Conservation (phyloP, 345 rosid genomes). For the Passiflora organensis region DNA sequence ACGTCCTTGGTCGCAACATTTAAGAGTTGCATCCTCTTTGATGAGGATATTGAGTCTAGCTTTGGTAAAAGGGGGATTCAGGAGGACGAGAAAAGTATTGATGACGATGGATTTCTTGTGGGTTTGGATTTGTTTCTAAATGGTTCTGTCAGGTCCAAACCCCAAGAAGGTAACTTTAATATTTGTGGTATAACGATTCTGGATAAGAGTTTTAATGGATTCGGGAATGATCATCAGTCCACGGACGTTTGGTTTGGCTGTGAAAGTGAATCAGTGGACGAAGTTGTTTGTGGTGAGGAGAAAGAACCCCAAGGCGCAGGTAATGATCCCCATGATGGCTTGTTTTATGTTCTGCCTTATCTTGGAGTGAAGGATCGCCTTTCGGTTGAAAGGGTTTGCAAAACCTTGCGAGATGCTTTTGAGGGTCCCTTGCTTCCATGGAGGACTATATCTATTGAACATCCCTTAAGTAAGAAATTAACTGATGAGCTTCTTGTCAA, state of each 20-base stretch:
- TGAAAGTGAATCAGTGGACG: neutral
- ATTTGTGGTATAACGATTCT: slow-evolving; percentile 15
- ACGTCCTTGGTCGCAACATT: slow-evolving; percentile 7
- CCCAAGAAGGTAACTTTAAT: slow-evolving; percentile 10
- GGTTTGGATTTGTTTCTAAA: slow-evolving; percentile 12
- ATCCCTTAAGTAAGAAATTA: slow-evolving; percentile 9
- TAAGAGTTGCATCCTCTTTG: slow-evolving; percentile 9
- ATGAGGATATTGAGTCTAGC: slow-evolving; percentile 5
- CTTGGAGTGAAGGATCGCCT: slow-evolving; percentile 12
- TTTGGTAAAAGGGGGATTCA: neutral
- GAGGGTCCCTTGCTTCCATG: slow-evolving; percentile 10
- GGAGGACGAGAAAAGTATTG: neutral
- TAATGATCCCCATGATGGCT: slow-evolving; percentile 16
- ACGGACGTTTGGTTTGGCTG: no score
- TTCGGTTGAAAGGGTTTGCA: slow-evolving; percentile 13
- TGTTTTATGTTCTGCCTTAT: slow-evolving; percentile 15
- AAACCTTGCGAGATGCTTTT: slow-evolving; percentile 15
- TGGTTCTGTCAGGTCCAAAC: slow-evolving; percentile 6
- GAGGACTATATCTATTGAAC: slow-evolving; percentile 15
- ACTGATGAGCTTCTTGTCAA: slow-evolving; percentile 15
- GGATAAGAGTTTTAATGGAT: slow-evolving; percentile 10
- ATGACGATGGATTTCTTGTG: slow-evolving; percentile 4
- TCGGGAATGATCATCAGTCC: slow-evolving; percentile 12
- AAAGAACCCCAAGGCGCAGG: slow-evolving; percentile 11
- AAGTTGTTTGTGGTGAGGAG: slow-evolving; percentile 1